Evolutionary conservation across 75 land plant genomes (phyloP).

Genomic region (Cupressus sempervirens): DNA sequence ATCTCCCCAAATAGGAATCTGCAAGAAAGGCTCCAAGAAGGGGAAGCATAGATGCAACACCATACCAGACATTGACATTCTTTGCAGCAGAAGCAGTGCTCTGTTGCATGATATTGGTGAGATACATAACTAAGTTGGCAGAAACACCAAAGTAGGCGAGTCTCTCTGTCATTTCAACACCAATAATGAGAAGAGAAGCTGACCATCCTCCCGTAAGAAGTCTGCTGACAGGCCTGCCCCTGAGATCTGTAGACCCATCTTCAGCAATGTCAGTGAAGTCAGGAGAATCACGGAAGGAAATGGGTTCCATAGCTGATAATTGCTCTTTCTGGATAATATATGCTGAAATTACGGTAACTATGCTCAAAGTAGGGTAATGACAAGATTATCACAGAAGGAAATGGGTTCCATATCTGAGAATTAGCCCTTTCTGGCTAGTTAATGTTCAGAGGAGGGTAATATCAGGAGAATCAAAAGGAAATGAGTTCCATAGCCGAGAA

Average conservation of each 20-base stretch:
- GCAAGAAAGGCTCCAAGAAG: conserved; percentile 47
- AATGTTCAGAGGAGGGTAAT: background rate
- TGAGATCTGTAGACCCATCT: conserved; percentile 27
- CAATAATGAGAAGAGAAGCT: background rate
- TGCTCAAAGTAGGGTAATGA: too few relatives aligned
- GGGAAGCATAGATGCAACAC: conserved; percentile 33
- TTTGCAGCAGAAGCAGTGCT: conserved; percentile 30
- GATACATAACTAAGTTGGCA: conserved; percentile 41
- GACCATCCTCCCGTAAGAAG: conserved; percentile 13
- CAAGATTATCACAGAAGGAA: too few relatives aligned
- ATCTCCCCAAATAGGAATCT: conserved; percentile 54
- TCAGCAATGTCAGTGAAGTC: background rate
- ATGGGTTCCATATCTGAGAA: too few relatives aligned
- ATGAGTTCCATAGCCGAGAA: background rate
- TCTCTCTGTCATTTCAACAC: conserved; percentile 34
- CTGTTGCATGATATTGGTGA: conserved; percentile 40
- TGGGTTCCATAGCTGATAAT: background rate
- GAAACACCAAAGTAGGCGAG: conserved; percentile 45
- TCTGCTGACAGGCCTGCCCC: conserved; percentile 22
- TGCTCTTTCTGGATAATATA: background rate
- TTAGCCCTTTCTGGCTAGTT: too few relatives aligned
- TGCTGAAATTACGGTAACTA: too few relatives aligned
- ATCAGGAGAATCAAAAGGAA: background rate
- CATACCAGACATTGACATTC: conserved; percentile 46
- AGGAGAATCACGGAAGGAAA: background rate